Evolutionary conservation across 768 basidiomycete species (phyloP).

Genomic region (Rhizopogon roseolus): DNA sequence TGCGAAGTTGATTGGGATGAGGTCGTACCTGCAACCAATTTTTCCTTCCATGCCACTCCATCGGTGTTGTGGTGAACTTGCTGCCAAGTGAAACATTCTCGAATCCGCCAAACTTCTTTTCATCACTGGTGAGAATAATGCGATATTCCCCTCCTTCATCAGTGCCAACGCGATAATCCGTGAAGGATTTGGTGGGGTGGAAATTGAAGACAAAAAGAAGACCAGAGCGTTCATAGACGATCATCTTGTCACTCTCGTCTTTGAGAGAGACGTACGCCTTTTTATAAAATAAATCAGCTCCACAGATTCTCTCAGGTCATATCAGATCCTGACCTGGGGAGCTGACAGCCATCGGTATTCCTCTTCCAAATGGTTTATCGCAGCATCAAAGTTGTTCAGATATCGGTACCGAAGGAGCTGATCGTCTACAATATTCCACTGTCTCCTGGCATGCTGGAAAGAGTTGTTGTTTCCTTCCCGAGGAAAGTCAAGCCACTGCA

Average conservation of each 20-base stretch:
- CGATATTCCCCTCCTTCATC: constrained; percentile 82
- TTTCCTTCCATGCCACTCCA: constrained; percentile 90
- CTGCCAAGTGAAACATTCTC: constrained; percentile 64
- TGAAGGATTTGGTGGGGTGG: constrained; percentile 85
- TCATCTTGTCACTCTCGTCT: constrained; percentile 87
- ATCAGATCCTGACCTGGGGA: constrained; percentile 53
- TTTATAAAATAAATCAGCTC: constrained; percentile 6
- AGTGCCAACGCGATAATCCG: constrained; percentile 91
- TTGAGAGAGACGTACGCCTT: constrained; percentile 93
- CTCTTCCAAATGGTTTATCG: constrained; percentile 86
- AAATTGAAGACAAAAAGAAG: constrained; percentile 98
- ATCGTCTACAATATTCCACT: constrained; percentile 95
- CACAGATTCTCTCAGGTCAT: neutral
- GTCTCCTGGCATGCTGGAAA: constrained; percentile 94
- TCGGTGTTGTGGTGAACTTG: constrained; percentile 73
- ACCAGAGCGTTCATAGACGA: constrained; percentile 92
- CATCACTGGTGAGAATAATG: constrained; percentile 79
- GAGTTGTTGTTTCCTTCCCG: constrained; percentile 93
- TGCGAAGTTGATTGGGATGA: neutral
- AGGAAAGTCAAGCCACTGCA: constrained; percentile 98
- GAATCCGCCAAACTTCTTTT: constrained; percentile 86
- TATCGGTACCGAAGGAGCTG: constrained; percentile 83
- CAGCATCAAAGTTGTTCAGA: constrained; percentile 88
- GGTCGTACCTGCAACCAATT: constrained; percentile 78
- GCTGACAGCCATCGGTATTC: constrained; percentile 81